These are phyloP conservation scores for Starmerella riodocensis DNA, from an alignment of 805 yeast genomes.

Conservation along the genomic window DNA sequence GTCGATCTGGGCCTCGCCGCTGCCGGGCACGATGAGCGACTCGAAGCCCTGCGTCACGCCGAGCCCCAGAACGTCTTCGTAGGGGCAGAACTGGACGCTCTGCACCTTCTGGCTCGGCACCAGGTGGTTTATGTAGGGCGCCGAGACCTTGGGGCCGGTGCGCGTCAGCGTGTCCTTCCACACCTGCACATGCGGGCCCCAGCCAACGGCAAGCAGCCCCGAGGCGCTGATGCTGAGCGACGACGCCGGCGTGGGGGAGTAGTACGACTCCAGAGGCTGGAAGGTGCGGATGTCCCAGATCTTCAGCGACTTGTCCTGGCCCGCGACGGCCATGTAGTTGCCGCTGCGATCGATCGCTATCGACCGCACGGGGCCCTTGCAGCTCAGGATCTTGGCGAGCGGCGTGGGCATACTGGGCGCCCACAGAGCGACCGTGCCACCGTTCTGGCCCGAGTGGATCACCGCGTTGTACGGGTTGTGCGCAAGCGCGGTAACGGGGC, in stretches of 20 bases:
- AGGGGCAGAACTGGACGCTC: conserved; percentile 68
- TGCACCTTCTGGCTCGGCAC: conserved; percentile 65
- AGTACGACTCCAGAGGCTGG: conserved; percentile 57
- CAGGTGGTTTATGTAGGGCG: conserved; percentile 87
- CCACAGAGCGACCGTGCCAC: conserved; percentile 90
- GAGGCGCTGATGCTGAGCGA: conserved; percentile 72
- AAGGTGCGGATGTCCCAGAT: conserved; percentile 89
- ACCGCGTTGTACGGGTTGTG: conserved; percentile 96
- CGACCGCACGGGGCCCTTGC: conserved; percentile 78
- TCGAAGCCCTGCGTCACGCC: conserved; percentile 70
- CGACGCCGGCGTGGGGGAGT: conserved; percentile 75
- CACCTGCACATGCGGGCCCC: conserved; percentile 90
- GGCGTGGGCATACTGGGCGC: conserved; percentile 81
- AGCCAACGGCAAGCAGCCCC: conserved; percentile 75
- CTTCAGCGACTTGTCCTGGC: conserved; percentile 70
- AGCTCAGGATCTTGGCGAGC: conserved; percentile 63
- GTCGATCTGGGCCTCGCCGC: conserved; percentile 97
- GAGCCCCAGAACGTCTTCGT: conserved; percentile 87
- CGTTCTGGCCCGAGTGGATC: conserved; percentile 82
- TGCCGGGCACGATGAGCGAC: conserved; percentile 86
- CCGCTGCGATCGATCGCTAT: conserved; percentile 86
- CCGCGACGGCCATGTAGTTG: conserved; percentile 82
- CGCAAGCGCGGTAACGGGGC: conserved; percentile 77
- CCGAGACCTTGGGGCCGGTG: conserved; percentile 41
- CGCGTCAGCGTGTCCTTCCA: conserved; percentile 74